Percentiles rank a stretch among this genome's conserved stretches.
Evolutionary conservation across 2,329 filamentous ascomycete species (phyloP).

Genomic region (Fusarium subglutinans): DNA sequence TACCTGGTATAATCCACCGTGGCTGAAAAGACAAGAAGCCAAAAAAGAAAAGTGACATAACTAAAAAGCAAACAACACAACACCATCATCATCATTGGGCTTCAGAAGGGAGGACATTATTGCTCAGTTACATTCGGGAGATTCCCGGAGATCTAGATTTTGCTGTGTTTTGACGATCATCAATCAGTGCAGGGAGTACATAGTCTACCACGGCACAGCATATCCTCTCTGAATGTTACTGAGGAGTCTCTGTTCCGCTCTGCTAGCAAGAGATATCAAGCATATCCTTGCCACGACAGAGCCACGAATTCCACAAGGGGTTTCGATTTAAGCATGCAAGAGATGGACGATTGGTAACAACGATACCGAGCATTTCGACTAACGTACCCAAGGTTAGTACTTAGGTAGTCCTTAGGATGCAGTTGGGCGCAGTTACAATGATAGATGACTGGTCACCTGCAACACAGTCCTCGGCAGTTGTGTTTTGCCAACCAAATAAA

Average conservation of each 20-base stretch:
- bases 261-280: not conserved
- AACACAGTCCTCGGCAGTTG: conserved; percentile 7
- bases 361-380: not conserved
- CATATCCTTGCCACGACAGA: conserved; percentile 15
- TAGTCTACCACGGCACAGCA: not conserved
- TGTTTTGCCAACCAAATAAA: not conserved
- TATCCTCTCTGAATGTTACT: not conserved
- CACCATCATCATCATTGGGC: not conserved
- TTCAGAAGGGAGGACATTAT: not conserved
- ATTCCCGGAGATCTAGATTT: not conserved
- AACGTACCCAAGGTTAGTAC: not conserved
- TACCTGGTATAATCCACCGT: not conserved
- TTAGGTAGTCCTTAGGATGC: not conserved
- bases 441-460: conserved; percentile 4
- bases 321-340: not conserved
- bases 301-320: not conserved
- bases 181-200: not conserved
- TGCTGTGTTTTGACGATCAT: not conserved
- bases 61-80: not conserved
- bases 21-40: not conserved
- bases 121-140: conserved; percentile 28
- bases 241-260: not conserved
- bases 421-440: not conserved
- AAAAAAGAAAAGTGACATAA: not conserved
- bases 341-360: conserved; percentile 12